Evolutionary conservation across 2,329 filamentous ascomycete species (phyloP).

Genomic region (Scedosporium aurantiacum): DNA sequence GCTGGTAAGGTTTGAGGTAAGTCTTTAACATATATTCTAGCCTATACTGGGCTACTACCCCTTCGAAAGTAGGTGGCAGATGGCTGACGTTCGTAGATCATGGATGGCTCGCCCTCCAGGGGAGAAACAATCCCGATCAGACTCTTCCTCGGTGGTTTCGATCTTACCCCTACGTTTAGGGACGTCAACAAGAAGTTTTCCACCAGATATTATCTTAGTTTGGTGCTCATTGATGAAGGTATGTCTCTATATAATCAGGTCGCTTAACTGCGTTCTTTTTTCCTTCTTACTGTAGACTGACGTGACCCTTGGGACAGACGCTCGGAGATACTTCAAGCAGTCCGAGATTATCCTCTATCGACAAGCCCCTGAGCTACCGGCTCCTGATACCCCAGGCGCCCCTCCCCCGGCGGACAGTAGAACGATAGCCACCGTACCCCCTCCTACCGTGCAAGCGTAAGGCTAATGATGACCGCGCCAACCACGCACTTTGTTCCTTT

Average conservation of each 20-base stretch:
- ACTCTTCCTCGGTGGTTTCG: slow-evolving; percentile 93
- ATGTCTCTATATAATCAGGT: slow-evolving; percentile 16
- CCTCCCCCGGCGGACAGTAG: slow-evolving; percentile 33
- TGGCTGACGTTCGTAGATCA: slow-evolving; percentile 50
- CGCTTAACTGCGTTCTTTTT: slow-evolving; percentile 9
- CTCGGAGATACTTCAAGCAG: slow-evolving; percentile 96
- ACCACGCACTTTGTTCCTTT: not conserved
- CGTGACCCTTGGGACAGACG: slow-evolving; percentile 48
- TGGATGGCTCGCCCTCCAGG: slow-evolving; percentile 97
- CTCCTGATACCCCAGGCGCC: slow-evolving; percentile 11
- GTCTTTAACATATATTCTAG: slow-evolving; percentile 7
- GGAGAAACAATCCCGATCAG: slow-evolving; percentile 93
- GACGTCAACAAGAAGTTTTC: slow-evolving; percentile 99
- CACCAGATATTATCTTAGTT: slow-evolving; percentile 89
- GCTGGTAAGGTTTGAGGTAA: slow-evolving; percentile 84
- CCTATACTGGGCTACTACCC: not conserved
- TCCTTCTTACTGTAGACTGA: slow-evolving; percentile 10
- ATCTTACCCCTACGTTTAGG: slow-evolving; percentile 93
- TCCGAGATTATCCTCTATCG: slow-evolving; percentile 96
- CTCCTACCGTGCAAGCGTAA: slow-evolving; percentile 10
- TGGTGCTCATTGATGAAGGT: slow-evolving; percentile 95
- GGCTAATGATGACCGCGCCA: not conserved
- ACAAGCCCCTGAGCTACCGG: slow-evolving; percentile 52
- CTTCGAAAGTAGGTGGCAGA: not conserved
- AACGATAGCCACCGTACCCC: slow-evolving; percentile 27